Evolutionary conservation across 2,329 filamentous ascomycete genomes (phyloP), one percentile per base, ranked within the genome.

Genomic region (Ophiobolus disseminans): DNA sequence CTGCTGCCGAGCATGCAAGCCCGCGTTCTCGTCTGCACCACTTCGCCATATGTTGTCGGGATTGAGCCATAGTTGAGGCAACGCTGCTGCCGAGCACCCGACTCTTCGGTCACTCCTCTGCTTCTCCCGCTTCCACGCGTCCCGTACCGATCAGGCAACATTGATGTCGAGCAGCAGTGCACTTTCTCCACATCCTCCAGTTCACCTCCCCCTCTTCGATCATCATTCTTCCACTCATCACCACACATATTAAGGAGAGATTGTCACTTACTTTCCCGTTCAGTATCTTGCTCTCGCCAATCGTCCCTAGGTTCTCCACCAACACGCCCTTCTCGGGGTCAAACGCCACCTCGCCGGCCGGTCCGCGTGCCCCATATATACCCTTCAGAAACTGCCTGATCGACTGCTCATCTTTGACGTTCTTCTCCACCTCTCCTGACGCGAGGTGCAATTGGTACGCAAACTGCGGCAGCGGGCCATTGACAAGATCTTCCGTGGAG

Each of bases 391-490:
- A 89, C 60, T 85, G 81, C 39, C 84, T 80, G 42, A 96, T 82
- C 46, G 83, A 81, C 39, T 82, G 81, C 62, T 82, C 79, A 23
- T 82, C 83, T 19, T 80, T 78, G 51, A 76, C 63, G 25, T 47
- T 59, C 51, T 69, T 69, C 53, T 76, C 75, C 26, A 76, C 70
- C 13, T 88, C 85, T 0, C 85, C 84, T 16, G 86, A 85, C 1
- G 80, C 82, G 41, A 97, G 82, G 58, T 96, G 90, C 36, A 94
- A 70, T 78, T 97, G 93, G 73, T 99, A 99, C 11, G 75, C 80
- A 67, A 95, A 93, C 64, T 89, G 88, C 34, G 86, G 85, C 31
- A 89, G 61, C 64, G 45, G 78, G 65, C 58, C 76, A 34, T 77
- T 77, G 35, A 88, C 82, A 21, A 89, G 55, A n/a, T 82, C 74